Conservation (phyloP, 192 early-diverging fungal species). For the Linnemannia elongata region DNA sequence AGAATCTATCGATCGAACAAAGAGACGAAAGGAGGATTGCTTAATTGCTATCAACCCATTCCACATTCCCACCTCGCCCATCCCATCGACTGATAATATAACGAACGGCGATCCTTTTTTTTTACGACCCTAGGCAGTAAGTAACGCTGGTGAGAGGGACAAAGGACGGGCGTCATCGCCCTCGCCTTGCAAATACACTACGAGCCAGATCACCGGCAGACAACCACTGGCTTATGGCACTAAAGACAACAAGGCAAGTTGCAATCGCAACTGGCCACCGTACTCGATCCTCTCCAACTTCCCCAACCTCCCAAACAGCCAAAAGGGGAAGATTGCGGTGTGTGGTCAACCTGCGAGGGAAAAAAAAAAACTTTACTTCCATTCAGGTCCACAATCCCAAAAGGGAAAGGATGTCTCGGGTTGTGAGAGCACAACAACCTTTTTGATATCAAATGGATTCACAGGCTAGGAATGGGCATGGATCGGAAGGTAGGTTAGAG, state of each 20-base stretch:
- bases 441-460: too few relatives aligned
- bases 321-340: not conserved
- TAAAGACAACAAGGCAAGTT: not conserved
- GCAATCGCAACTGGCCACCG: not conserved
- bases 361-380: too few relatives aligned
- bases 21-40: not conserved
- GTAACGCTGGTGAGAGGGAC: not conserved
- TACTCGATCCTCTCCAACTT: not conserved
- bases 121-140: not conserved
- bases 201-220: not conserved
- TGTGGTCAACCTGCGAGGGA: too few relatives aligned
- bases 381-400: not conserved
- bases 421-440: not conserved
- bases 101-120: not conserved
- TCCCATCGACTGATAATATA: not conserved
- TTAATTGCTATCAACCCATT: slow-evolving; percentile 2
- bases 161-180: not conserved
- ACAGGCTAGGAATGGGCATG: too few relatives aligned
- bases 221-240: not conserved
- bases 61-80: slow-evolving; percentile 17
- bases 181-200: not conserved
- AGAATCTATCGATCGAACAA: slow-evolving; percentile 16
- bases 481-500: too few relatives aligned
- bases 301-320: not conserved
- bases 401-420: not conserved